Base-by-base conservation (phyloP, 2,329 filamentous ascomycete species). In the Emmonsia crescens region DNA sequence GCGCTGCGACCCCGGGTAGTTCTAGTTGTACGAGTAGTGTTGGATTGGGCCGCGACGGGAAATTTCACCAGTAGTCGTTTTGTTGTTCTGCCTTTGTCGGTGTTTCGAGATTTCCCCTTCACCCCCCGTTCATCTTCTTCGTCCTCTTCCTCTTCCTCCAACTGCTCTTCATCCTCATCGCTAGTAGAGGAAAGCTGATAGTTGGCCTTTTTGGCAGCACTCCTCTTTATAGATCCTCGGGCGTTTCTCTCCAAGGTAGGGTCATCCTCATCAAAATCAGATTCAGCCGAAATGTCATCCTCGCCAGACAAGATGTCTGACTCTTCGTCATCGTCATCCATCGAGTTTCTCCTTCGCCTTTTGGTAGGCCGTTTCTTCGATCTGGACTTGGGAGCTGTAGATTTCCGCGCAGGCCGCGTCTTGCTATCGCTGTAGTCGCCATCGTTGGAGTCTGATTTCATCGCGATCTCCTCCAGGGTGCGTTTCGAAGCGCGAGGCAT, bases 161-260 rank as follows among this genome's bases (percentile, higher is more conserved):
- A 67, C 19, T 69, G 63, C 16, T 66, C 68, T 36, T 70, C 70
- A 36, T 72, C 69, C 1, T 71, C 75, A 54, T 74, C 74, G 66
- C 76, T 72, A 59, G 77, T 74, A 60, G 72, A 73, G 48, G 79
- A 77, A 31, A 85, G 83, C 65, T 83, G 79, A 76, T 86, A 86
- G 38, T 77, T 78, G 52, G 73, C 71, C 66, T 83, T 81, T 68
- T 81, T 81, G 12, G 81, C 79, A n/a, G 79, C 81, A 62, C 77
- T 77, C 64, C 85, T 80, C 65, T 81, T 79, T 52, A 80, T 78
- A 56, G 82, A 76, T 42, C 84, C 84, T 57, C 82, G 81, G 21
- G 82, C 80, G 67, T 85, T 85, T 62, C 79, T 76, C 67, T 83
- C 73, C 2, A 63, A 36, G 60, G 71, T 71, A 8, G 67, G 63